Evolutionary conservation across 768 basidiomycete genomes (phyloP), one percentile per base, ranked within the genome.

Genomic region (Amanita subjunquillea): DNA sequence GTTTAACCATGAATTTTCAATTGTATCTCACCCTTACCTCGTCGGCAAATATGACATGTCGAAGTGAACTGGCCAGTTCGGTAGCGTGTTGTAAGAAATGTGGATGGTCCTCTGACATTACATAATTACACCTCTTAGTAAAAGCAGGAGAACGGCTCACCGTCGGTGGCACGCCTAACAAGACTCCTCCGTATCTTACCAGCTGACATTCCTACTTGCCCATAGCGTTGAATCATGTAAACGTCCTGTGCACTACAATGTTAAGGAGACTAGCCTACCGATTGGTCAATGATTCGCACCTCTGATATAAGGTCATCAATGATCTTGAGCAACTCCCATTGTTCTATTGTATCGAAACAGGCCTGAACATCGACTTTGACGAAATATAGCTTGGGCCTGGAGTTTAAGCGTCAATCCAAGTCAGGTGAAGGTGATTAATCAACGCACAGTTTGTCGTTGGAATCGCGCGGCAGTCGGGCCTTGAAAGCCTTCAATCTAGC

Each of bases 341-440:
- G 96, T 32, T 91, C 83, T 54, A 98, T 98, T 0, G 88, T 91
- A 67, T 99, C 96, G 71, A 97, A 99, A 59, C 93, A 96, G 6
- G 95, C 85, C 55, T 87, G 87, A 15, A 98, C 92, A 62, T 99
- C 96, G 23, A 96, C 80, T 66, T 99, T 99, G 48, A 93, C 94
- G 60, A 99, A 95, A 66, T 93, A 98, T 5, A 98, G 67, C 56
- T 82, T 82, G 0, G 94, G 91, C 36, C 94, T 95, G 48, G 6
- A 25, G 5, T 8, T 20, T 45, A 23, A 53, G 29, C 30, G 27
- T 17, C 34, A n/a, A 12, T 54, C 37, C 20, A 13, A n/a, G 22
- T 45, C 8, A 39, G 29, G 13, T 5, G 6, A 20, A 39, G 29
- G 13, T 5, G 6, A 20, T 9, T 8, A 8, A 13, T 22, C 1